Base-by-base conservation (phyloP, 371 early-diverging fungal species). In the Fennellomyces sp. region DNA sequence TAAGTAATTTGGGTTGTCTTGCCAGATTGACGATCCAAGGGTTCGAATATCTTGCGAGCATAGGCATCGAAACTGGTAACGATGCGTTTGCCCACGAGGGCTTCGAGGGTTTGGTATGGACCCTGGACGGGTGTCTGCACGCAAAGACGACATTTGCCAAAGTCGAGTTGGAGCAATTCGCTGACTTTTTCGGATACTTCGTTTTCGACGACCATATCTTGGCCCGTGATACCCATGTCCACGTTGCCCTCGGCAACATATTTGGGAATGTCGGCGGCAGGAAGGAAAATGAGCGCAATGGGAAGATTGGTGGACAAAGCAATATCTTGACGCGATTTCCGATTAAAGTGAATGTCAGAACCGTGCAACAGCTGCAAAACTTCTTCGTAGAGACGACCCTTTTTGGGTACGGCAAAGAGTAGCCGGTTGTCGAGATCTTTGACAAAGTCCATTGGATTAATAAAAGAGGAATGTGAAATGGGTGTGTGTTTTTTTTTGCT, bases 221-320 rank as follows among this genome's bases (percentile, higher is more conserved):
- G 85, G n/a, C 98, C 97, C 2, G 97, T 97, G 56, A 98, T 96
- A 25, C 97, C 98, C 31, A 97, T 61, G 70, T 97, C 97, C n/a
- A 97, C 91, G 64, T 93, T 91, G 28, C 98, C 97, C 33, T 94
- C 91, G 30, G 87, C 96, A 15, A 98, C 95, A 61, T 92, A 97
- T 66, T 93, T 91, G 33, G 96, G 92, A 63, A 97, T 98, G 72
- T 97, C 97, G 5, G 91, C 87, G 1, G 97, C 98, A 5, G 96
- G 96, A 36, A 98, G 53, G 71, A 98, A 97, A 36, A 98, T 87
- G 35, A 98, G 81, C 1, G 96, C 96, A 4, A 98, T 82, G 15
- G 96, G 94, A 51, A 93, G 80, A 76, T 97, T 98, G 52, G 91
- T 88, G 30, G 89, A 90, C n/a, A 95, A 82, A 2, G 98, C 97